Evolutionary conservation across 345 rosid genomes (phyloP), one percentile per base, ranked within the genome.

Genomic region (Corchorus olitorius): DNA sequence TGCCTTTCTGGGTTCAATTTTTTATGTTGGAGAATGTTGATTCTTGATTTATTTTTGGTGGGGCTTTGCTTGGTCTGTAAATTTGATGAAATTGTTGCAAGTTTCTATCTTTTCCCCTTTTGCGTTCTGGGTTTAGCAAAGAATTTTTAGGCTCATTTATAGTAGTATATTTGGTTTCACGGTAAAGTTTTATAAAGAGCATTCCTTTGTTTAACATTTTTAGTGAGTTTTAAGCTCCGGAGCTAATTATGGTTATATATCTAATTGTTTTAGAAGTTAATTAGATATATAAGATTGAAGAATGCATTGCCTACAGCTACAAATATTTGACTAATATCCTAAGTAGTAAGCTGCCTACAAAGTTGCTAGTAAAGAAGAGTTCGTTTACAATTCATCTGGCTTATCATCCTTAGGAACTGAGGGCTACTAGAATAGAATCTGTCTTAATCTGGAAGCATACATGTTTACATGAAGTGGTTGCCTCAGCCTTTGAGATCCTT

Each of bases 211-310:
- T 58, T 66, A 46, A 66, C 8, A 45, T 7, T 45, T 66, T 33
- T 12, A 66, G 22, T 45, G n/a, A 45, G n/a, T 39, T 56, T 64
- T 17, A 19, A 10, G 27, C 8, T 3, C 46, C 13, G 19, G n/a
- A 16, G 54, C 3, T 66, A 11, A 66, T 14, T 14, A 3, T 14
- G 17, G 54, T 50, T 45, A n/a, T 5, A 1, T 66, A 66, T 43
- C 17, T 66, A 19, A 66, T 22, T 66, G 35, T 66, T 66, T 66
- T 20, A 33, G 58, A 14, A 15, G n/a, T 52, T 50, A 6, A 70
- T 70, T 45, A 59, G 52, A 70, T 33, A 70, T 9, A 17, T 11
- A 52, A 70, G 60, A 70, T 35, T 70, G 61, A 70, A 17, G 1
- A 52, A 34, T 17, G 33, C 9, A 9, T 70, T 52, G 46, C 61